Evolutionary conservation across 257 asterid species (phyloP).

Genomic region (Ligustrum vulgare): DNA sequence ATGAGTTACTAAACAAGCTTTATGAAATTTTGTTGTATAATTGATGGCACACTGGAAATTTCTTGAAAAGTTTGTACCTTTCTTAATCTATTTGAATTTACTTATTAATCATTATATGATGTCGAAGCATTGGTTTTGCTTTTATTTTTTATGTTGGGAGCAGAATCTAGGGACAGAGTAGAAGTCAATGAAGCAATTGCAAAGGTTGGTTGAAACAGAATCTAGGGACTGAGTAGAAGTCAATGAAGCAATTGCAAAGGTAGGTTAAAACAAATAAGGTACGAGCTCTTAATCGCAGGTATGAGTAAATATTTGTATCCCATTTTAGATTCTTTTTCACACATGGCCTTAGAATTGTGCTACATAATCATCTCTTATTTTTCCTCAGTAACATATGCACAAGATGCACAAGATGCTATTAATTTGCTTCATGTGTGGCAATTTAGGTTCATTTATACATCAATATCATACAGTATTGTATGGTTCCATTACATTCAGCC

Average conservation of each 20-base stretch:
- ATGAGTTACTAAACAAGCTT: too few relatives aligned
- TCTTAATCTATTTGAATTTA: not conserved
- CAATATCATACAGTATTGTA: too few relatives aligned
- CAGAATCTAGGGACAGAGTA: slow-evolving; percentile 91
- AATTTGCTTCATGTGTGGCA: not conserved
- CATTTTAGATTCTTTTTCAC: not conserved
- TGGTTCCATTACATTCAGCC: too few relatives aligned
- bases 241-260: slow-evolving; percentile 81
- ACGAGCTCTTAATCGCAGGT: slow-evolving; percentile 17
- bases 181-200: slow-evolving; percentile 93
- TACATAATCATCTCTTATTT: slow-evolving; percentile 13
- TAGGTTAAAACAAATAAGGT: slow-evolving; percentile 99
- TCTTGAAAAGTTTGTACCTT: slow-evolving; percentile 72
- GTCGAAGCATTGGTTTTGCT: slow-evolving; percentile 14
- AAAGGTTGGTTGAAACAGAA: slow-evolving; percentile 63
- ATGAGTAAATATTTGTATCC: not conserved
- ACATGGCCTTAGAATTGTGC: not conserved
- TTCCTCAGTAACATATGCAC: slow-evolving; percentile 10
- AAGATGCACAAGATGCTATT: slow-evolving; percentile 3
- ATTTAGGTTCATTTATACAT: not conserved
- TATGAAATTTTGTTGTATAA: slow-evolving; percentile 25
- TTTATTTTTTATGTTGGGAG: slow-evolving; percentile 24
- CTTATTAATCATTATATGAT: slow-evolving; percentile 8
- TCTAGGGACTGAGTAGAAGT: slow-evolving; percentile 86
- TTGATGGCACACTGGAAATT: slow-evolving; percentile 85